Evolutionary conservation across 176 grass and related monocot species (phyloP).

Genomic region (Lolium perenne): DNA sequence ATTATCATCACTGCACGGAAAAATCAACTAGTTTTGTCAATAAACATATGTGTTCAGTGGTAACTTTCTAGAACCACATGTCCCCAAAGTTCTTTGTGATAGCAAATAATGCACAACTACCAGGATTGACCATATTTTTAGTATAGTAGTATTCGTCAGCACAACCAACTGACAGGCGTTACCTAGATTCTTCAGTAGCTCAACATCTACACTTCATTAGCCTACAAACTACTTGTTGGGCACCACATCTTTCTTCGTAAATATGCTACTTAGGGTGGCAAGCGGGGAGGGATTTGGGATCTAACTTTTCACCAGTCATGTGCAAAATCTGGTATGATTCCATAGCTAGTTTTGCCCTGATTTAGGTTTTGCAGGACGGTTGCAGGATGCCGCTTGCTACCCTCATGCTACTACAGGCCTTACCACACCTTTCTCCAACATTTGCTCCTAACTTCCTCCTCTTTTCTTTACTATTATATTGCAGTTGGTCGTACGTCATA

Average conservation of each 20-base stretch:
- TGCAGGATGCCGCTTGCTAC: too few species aligned
- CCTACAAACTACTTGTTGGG: neutral
- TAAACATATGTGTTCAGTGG: neutral
- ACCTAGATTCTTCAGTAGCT: neutral
- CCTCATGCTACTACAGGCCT: neutral
- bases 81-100: neutral
- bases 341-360: too few species aligned
- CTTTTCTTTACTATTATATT: too few species aligned
- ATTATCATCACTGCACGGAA: neutral
- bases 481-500: too few species aligned
- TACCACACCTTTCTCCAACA: slow-evolving; percentile 13
- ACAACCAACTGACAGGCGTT: neutral
- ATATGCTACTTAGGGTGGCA: slow-evolving; percentile 19
- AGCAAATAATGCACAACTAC: neutral
- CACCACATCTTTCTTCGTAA: neutral
- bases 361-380: too few species aligned
- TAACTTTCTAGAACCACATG: neutral
- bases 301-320: too few species aligned
- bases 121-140: slow-evolving; percentile 3
- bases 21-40: neutral
- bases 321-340: too few species aligned
- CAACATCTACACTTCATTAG: slow-evolving; percentile 20
- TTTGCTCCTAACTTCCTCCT: neutral
- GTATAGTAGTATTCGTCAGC: neutral
- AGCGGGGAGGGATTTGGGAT: too few species aligned